Percentiles rank a stretch among this genome's conserved stretches.
Evolutionary conservation across 805 yeast genomes (phyloP).

Genomic region (Candida stauntonica): DNA sequence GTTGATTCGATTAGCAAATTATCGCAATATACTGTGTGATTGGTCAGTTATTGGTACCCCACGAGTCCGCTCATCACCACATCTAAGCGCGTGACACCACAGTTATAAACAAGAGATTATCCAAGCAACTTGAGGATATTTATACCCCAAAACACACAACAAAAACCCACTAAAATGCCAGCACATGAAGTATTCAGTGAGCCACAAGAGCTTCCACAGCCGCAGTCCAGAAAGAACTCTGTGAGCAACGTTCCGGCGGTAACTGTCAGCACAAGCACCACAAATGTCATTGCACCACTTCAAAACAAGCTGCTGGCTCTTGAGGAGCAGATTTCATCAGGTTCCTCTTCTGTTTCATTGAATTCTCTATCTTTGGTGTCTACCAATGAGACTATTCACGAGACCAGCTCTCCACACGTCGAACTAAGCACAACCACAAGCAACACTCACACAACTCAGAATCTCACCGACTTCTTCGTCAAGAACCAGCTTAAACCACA

Average conservation of each 20-base stretch:
- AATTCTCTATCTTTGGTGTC: constrained; percentile 6
- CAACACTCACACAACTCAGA: background rate
- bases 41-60: too few species aligned
- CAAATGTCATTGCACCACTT: constrained; percentile 1
- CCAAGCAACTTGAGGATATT: background rate
- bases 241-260: background rate
- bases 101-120: background rate
- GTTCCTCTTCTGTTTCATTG: constrained; percentile 7
- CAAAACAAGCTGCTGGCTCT: constrained; percentile 12
- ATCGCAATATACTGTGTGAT: too few species aligned
- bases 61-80: too few species aligned
- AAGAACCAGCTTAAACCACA: constrained; percentile 13
- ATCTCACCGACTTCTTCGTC: constrained; percentile 7
- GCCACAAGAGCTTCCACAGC: too few species aligned
- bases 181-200: constrained; percentile 3
- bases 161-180: constrained; percentile 3
- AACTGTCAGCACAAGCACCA: background rate
- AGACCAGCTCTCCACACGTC: constrained; percentile 1
- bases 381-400: constrained; percentile 8
- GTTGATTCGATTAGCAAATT: too few species aligned
- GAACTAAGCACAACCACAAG: constrained; percentile 1
- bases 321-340: constrained; percentile 1
- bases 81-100: background rate
- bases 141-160: background rate
- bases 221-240: background rate